Evolutionary conservation across 1,284 basidiomycete genomes (phyloP), one percentile per base, ranked within the genome.

Genomic region (Ceratobasidium sp.): DNA sequence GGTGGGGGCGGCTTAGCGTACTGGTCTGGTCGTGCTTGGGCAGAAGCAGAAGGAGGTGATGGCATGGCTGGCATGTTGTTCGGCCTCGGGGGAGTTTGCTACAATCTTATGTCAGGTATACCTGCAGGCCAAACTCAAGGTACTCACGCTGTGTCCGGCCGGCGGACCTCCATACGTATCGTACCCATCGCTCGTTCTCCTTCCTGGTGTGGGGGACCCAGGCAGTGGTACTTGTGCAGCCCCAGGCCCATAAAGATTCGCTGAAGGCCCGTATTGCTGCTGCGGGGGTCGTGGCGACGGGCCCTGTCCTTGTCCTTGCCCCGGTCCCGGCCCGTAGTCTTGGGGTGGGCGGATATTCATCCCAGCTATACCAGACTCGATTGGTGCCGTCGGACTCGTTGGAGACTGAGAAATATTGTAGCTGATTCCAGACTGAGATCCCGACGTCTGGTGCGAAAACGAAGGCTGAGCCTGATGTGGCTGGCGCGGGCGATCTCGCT

Each of bases 11-110:
- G 81, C 43, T 75, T 75, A 63, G 74, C 78, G 75, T 77, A 79
- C 27, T n/a, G 56, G 39, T 71, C 68, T 78, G 66, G 80, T 77
- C 65, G 77, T 58, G 78, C 59, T 79, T 83, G 79, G 27, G 81
- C 74, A 48, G 81, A 79, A 29, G 74, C 74, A 56, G 81, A 54
- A 64, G 83, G 82, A 46, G 74, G 69, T 54, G 81, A 51, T 64
- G 51, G 51, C 51, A 53, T 53, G 8, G 83, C 82, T 66, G 74
- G 77, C 54, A 68, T 76, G 66, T 72, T 75, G 64, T 75, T 76
- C 29, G 76, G 41, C 24, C 82, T 78, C 1, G 84, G 83, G 54
- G 75, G 76, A 43, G 77, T 77, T 43, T 77, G 75, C 59, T 75
- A 34, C 11, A 61, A 19, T 34, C 14, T 49, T n/a, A 24, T 2